phyloP scores from a whole-genome alignment of 108 stramenopile genomes.

The Skeletonema grethae region DNA sequence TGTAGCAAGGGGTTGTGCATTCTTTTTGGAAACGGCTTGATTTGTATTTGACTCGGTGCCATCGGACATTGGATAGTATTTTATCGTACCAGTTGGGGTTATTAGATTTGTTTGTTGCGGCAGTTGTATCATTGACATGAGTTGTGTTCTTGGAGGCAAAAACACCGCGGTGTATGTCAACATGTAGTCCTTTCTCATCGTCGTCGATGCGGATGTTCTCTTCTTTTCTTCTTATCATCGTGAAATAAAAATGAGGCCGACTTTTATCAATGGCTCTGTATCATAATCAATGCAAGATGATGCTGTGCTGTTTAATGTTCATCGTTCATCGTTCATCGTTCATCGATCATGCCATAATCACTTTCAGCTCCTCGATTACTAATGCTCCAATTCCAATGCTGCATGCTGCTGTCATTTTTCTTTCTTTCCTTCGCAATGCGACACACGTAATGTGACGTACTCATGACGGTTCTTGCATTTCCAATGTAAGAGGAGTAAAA shows the following conservation, averaged over 20 bases:
- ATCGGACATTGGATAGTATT: conserved; percentile 15
- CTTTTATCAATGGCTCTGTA: no score
- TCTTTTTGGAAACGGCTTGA: conserved; percentile 32
- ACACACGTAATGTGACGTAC: no score
- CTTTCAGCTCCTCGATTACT: no score
- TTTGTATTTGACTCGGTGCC: conserved; percentile 44
- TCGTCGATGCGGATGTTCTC: conserved; percentile 1
- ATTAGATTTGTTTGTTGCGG: neutral
- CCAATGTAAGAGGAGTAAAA: conserved; percentile 1
- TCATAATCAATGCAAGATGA: no score
- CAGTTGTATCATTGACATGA: neutral
- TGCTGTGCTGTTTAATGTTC: no score
- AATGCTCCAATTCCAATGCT: no score
- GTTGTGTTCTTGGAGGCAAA: conserved; percentile 8
- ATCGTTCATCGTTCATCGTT: no score
- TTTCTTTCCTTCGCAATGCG: no score
- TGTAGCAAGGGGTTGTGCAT: conserved; percentile 35
- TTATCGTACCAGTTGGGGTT: conserved; percentile 15
- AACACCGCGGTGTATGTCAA: conserved; percentile 10
- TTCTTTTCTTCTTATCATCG: no score
- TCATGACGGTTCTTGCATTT: conserved; percentile 4
- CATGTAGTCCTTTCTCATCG: conserved; percentile 8
- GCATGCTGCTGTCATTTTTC: no score
- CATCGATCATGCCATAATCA: no score
- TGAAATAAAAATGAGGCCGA: no score